Conservation (phyloP, 1,284 basidiomycete genomes). For the Leccinum pachyderme region DNA sequence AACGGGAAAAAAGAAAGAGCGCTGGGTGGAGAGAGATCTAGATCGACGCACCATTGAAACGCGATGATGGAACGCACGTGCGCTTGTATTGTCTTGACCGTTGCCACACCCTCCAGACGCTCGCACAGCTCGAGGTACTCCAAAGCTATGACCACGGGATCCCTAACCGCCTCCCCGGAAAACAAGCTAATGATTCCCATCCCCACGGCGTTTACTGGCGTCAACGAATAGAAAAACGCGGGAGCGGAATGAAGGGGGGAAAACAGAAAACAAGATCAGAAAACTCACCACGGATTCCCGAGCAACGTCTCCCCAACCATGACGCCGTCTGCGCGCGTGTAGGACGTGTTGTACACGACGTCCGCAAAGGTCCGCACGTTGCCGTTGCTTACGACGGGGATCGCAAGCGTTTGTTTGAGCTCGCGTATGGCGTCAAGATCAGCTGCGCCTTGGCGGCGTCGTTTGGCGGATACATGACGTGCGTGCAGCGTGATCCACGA, state of each 20-base stretch:
- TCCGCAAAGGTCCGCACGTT: constrained; percentile 66
- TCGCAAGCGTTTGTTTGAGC: constrained; percentile 47
- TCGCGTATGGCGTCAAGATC: constrained; percentile 57
- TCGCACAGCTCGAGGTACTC: constrained; percentile 62
- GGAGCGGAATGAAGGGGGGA: background rate
- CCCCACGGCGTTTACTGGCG: background rate
- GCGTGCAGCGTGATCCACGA: constrained; percentile 71
- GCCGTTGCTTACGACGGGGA: constrained; percentile 74
- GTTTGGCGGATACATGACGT: constrained; percentile 63
- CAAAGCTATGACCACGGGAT: constrained; percentile 59
- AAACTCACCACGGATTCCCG: constrained; percentile 62
- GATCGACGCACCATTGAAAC: constrained; percentile 54
- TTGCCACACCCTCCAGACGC: constrained; percentile 45
- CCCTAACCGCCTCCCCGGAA: constrained; percentile 43
- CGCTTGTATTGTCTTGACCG: constrained; percentile 48
- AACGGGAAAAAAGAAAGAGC: background rate
- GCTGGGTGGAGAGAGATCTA: background rate
- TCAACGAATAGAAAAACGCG: background rate
- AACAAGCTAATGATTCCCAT: constrained; percentile 45
- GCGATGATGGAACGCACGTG: constrained; percentile 63
- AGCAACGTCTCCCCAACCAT: constrained; percentile 78
- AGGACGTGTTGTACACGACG: constrained; percentile 48
- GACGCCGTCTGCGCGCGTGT: constrained; percentile 67
- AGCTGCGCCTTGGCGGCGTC: constrained; percentile 66
- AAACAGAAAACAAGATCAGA: background rate